Evolutionary conservation across 192 early-diverging fungal genomes (phyloP), one percentile per base, ranked within the genome.

Genomic region (Dimargaris xerosporica): DNA sequence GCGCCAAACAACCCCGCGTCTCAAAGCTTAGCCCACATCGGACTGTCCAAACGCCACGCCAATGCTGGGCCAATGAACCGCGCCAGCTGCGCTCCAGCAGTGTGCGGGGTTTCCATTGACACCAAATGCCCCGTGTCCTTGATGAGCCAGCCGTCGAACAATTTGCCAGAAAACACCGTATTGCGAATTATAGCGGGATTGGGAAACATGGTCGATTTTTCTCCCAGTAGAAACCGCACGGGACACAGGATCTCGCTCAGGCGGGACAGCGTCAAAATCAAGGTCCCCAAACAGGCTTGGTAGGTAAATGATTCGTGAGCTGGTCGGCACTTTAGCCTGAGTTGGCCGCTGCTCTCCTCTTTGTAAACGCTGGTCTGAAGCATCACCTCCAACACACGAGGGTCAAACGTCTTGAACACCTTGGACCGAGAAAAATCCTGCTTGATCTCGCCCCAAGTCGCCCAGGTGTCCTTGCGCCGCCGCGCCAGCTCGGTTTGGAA

Each of bases 321-420:
- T 0, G 74, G 74, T 1, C 67, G 64, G 44, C 74, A 75, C 52
- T 75, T 75, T 1, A 75, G 63, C 16, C 53, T 53, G 23, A 66
- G 41, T n/a, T 60, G 50, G 21, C 31, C 31, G 55, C 28, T 11
- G n/a, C 31, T 23, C 0, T n/a, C 42, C 0, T 44, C 51, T 1
- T 3, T 2, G 51, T 71, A 67, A 17, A 75, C 34, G 0, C 73
- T 70, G 44, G 69, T 26, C 13, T 46, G 62, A n/a, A 76, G 54
- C 31, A 73, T 47, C 29, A 72, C 54, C 16, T 68, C 71, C 5
- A 67, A 63, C 16, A 66, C 61, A 11, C 71, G 66, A 17, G 54
- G 26, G 41, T 76, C 69, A 71, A 71, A 76, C 26, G 34, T 21
- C 1, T 45, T 23, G 34, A 71, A 76, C 31, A 76, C 71, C 21